Conservation (phyloP, 768 basidiomycete genomes). For the Tylopilus balloui region DNA sequence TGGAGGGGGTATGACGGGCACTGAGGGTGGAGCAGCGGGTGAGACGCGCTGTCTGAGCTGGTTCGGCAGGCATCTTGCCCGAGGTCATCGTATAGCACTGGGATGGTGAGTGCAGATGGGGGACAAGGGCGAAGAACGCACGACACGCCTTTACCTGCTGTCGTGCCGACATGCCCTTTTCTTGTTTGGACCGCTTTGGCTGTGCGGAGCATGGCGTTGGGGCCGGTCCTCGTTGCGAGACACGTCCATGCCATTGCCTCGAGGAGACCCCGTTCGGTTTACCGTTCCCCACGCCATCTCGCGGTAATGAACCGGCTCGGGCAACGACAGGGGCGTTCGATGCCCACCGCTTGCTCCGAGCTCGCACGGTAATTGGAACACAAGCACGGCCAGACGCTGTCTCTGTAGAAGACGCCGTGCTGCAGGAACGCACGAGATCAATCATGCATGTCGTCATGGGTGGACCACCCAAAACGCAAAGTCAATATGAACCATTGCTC, state of each 20-base stretch:
- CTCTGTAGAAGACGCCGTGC: too few species aligned
- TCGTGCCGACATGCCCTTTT: conserved; percentile 31
- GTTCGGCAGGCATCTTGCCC: conserved; percentile 30
- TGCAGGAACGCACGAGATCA: too few species aligned
- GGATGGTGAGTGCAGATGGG: conserved; percentile 32
- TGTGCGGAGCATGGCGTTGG: conserved; percentile 13
- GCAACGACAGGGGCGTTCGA: conserved; percentile 7
- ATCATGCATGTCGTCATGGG: too few species aligned
- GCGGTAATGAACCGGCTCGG: conserved; percentile 23
- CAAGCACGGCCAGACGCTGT: background rate
- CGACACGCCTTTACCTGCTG: conserved; percentile 36
- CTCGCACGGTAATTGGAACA: conserved; percentile 17
- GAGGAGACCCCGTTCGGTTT: conserved; percentile 23
- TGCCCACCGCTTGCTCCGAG: conserved; percentile 21
- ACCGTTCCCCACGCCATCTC: conserved; percentile 18
- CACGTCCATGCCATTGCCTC: conserved; percentile 27
- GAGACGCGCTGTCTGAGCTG: conserved; percentile 43
- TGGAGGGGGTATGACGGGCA: conserved; percentile 46
- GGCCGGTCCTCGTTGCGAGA: conserved; percentile 26
- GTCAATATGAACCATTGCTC: conserved; percentile 15
- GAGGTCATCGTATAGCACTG: conserved; percentile 35
- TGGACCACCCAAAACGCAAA: conserved; percentile 6
- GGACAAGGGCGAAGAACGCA: conserved; percentile 36
- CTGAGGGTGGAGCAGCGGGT: conserved; percentile 52
- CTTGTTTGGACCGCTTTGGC: conserved; percentile 31